These are phyloP conservation scores for Prunus salicina DNA, from an alignment of 306 rosid genomes.

Conservation along the genomic window DNA sequence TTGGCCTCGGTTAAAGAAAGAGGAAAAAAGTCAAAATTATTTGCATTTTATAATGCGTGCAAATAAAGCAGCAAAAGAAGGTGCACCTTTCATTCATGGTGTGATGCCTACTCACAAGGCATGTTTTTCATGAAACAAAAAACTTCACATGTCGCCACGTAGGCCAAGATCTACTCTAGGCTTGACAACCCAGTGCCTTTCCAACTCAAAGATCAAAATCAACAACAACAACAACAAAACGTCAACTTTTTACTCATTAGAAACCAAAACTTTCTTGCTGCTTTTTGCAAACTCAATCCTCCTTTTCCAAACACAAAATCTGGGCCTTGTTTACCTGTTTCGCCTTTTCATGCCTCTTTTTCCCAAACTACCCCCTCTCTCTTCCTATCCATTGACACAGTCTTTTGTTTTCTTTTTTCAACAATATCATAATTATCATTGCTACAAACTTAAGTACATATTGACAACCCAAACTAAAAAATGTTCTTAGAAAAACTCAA, in stretches of 20 bases:
- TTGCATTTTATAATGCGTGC: no score
- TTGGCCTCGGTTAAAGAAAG: no score
- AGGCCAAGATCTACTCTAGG: slow-evolving; percentile 27
- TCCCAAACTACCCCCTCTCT: slow-evolving; percentile 25
- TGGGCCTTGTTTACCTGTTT: slow-evolving; percentile 19
- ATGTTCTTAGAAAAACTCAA: not conserved
- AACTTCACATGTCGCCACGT: slow-evolving; percentile 32
- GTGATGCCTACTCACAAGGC: not conserved
- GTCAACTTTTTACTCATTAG: slow-evolving; percentile 45
- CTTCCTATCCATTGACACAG: slow-evolving; percentile 48
- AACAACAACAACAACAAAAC: slow-evolving; percentile 28
- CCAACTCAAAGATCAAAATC: slow-evolving; percentile 51
- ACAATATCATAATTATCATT: not conserved
- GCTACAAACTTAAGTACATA: slow-evolving; percentile 15
- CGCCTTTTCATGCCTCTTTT: slow-evolving; percentile 19
- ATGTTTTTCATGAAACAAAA: slow-evolving; percentile 6
- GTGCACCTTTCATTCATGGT: not conserved
- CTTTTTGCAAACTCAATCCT: slow-evolving; percentile 39
- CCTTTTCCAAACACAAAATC: slow-evolving; percentile 50
- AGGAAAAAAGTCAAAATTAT: no score
- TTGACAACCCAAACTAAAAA: slow-evolving; percentile 19
- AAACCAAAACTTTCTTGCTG: slow-evolving; percentile 37
- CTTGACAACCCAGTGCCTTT: slow-evolving; percentile 40
- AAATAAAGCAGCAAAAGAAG: not conserved
- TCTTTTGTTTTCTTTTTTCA: not conserved